Conservation (phyloP, 352 stramenopile species). For the Pythium vanterpoolii region DNA sequence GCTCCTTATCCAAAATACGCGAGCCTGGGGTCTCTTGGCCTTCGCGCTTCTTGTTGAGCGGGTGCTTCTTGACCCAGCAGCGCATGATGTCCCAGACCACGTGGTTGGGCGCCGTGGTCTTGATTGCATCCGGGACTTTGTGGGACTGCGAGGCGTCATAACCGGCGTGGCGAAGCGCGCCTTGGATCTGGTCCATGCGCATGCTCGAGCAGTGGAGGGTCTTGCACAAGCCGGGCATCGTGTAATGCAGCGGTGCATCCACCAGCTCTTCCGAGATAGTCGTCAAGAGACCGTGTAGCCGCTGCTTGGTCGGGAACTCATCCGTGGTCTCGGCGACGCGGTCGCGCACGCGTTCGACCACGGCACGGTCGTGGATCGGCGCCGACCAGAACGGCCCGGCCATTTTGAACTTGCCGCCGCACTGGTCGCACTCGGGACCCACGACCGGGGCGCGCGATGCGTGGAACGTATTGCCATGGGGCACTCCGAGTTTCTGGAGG, state of each 20-base stretch:
- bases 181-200: constrained; percentile 92
- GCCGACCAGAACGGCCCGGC: constrained; percentile 97
- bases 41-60: constrained; percentile 87
- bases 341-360: constrained; percentile 82
- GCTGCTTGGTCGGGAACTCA: constrained; percentile 91
- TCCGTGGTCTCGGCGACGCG: constrained; percentile 71
- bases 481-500: constrained; percentile 90
- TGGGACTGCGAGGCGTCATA: constrained; percentile 98
- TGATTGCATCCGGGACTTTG: constrained; percentile 97
- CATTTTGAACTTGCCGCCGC: constrained; percentile 85
- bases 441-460: constrained; percentile 73
- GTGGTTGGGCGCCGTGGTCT: constrained; percentile 97
- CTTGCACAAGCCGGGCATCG: constrained; percentile 91
- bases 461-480: constrained; percentile 84
- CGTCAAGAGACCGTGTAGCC: constrained; percentile 94
- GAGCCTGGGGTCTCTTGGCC: constrained; percentile 67
- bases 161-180: constrained; percentile 94
- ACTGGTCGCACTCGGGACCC: constrained; percentile 74
- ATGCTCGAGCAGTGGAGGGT: constrained; percentile 92
- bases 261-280: constrained; percentile 94
- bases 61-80: constrained; percentile 94
- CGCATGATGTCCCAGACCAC: constrained; percentile 98
- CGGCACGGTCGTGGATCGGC: constrained; percentile 93
- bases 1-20: constrained; percentile 86
- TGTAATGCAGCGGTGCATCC: constrained; percentile 97